Percentiles rank a stretch among this genome's conserved stretches.
phyloP scores from a whole-genome alignment of 805 yeast species.

The Candida ulmi region DNA sequence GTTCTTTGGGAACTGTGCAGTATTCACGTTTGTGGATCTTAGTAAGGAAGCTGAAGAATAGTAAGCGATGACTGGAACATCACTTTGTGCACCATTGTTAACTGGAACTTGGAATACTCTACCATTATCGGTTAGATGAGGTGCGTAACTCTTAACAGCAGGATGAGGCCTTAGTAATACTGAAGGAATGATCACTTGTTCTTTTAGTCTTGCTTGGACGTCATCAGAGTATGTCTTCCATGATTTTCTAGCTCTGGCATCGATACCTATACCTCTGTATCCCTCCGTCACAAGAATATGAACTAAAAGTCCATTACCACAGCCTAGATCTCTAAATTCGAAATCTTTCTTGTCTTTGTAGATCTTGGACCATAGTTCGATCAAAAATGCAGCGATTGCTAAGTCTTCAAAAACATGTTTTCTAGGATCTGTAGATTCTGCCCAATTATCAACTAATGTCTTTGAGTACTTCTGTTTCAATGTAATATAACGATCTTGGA shows the following conservation, averaged over 20 bases:
- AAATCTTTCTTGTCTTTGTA: slow-evolving; percentile 37
- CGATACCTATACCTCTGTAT: slow-evolving; percentile 76
- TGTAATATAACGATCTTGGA: slow-evolving; percentile 75
- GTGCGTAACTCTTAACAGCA: slow-evolving; percentile 44
- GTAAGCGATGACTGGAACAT: slow-evolving; percentile 43
- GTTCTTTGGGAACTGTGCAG: slow-evolving; percentile 59
- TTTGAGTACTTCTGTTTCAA: slow-evolving; percentile 81
- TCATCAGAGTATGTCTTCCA: slow-evolving; percentile 74
- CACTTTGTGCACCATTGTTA: slow-evolving; percentile 20
- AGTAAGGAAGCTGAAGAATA: slow-evolving; percentile 40
- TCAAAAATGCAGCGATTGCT: slow-evolving; percentile 90
- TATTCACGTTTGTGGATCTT: slow-evolving; percentile 48
- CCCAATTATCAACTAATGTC: slow-evolving; percentile 73
- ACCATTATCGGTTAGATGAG: slow-evolving; percentile 56
- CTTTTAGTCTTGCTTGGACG: slow-evolving; percentile 53
- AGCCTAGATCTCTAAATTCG: slow-evolving; percentile 85
- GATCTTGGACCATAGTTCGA: slow-evolving; percentile 72
- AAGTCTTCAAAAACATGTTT: slow-evolving; percentile 96
- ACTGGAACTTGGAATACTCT: slow-evolving; percentile 44
- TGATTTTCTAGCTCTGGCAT: slow-evolving; percentile 83
- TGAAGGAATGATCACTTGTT: slow-evolving; percentile 81
- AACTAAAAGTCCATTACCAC: slow-evolving; percentile 89
- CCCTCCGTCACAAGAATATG: slow-evolving; percentile 76
- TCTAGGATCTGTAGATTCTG: slow-evolving; percentile 89
- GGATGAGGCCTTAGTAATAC: slow-evolving; percentile 68